Percentiles rank a stretch among this genome's conserved stretches.
phyloP scores from a whole-genome alignment of 345 rosid species.

The Eutrema japonicum region DNA sequence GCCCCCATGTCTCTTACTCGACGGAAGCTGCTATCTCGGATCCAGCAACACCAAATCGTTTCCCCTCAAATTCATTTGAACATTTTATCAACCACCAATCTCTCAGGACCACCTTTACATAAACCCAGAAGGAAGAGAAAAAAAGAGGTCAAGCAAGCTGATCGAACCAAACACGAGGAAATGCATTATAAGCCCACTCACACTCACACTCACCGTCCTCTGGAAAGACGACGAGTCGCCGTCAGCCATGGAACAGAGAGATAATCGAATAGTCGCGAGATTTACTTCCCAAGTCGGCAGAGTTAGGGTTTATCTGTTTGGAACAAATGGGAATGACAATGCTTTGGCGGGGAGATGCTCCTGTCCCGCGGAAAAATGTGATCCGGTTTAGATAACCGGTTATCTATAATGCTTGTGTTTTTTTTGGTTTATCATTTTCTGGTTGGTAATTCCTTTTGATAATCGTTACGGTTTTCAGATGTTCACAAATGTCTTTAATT shows the following conservation, averaged over 20 bases:
- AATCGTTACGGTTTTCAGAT: too few relatives aligned
- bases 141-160: not conserved
- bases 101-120: slow-evolving; percentile 55
- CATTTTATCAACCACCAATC: slow-evolving; percentile 84
- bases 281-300: not conserved
- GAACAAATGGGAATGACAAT: not conserved
- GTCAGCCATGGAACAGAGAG: slow-evolving; percentile 21
- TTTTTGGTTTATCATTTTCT: not conserved
- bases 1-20: slow-evolving; percentile 48
- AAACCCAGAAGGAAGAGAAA: not conserved
- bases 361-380: not conserved
- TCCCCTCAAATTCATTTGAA: slow-evolving; percentile 52
- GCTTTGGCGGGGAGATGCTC: slow-evolving; percentile 27
- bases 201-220: slow-evolving; percentile 33
- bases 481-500: too few relatives aligned
- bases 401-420: not conserved
- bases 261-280: not conserved
- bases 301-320: slow-evolving; percentile 29
- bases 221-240: slow-evolving; percentile 27
- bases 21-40: slow-evolving; percentile 39
- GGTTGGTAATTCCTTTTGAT: too few relatives aligned
- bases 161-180: not conserved
- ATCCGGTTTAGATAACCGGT: slow-evolving; percentile 26
- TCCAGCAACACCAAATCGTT: slow-evolving; percentile 78
- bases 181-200: not conserved